phyloP scores from a whole-genome alignment of 306 rosid genomes.

The Quercus glauca region DNA sequence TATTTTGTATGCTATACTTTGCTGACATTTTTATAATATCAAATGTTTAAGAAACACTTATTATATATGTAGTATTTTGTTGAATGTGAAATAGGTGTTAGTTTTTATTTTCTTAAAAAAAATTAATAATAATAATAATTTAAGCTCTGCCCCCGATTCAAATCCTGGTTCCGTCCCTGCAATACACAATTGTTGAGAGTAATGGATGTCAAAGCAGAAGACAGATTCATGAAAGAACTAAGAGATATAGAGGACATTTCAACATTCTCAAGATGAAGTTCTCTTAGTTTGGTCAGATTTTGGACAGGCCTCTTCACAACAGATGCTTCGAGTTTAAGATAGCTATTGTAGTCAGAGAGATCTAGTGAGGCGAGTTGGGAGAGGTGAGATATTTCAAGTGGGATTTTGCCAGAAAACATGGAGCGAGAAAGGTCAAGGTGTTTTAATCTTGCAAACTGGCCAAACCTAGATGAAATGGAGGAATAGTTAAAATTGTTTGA shows the following conservation, averaged over 20 bases:
- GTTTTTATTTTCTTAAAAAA: too few relatives aligned
- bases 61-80: too few relatives aligned
- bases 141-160: too few relatives aligned
- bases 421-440: neutral
- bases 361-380: slow-evolving; percentile 18
- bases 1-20: too few relatives aligned
- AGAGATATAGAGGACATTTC: neutral
- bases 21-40: too few relatives aligned
- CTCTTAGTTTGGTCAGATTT: neutral
- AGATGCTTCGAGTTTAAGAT: neutral
- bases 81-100: too few relatives aligned
- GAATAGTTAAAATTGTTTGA: neutral
- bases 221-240: neutral
- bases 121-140: too few relatives aligned
- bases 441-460: neutral
- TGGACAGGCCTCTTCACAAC: neutral
- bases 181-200: neutral
- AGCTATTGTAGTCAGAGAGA: slow-evolving; percentile 28
- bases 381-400: neutral
- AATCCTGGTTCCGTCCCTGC: too few relatives aligned
- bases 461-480: neutral
- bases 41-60: too few relatives aligned
- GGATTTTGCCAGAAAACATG: neutral
- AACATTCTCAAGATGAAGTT: neutral
- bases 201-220: neutral